Evolutionary conservation across 208 protist species (phyloP), one percentile per base, ranked within the genome.

Genomic region (Hexamita inflata): DNA sequence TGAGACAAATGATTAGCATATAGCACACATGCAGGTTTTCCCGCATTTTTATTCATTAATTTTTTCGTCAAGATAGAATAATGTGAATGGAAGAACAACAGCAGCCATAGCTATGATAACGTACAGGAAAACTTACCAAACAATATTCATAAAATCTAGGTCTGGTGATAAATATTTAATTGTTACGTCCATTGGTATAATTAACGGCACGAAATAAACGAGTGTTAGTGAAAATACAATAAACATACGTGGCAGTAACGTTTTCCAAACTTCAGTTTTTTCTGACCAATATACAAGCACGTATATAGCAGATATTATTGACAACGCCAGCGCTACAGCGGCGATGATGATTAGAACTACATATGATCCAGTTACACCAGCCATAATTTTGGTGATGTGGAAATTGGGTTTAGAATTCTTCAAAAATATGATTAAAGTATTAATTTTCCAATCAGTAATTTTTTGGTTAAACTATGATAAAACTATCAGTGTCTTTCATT

Each of bases 261-360:
- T 30, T 13, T 24, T 34, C 60, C 60, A 66, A 24, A 24, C 34
- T 13, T 66, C 60, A 30, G 15, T 38, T 38, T 15, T 15, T 30
- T 34, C 34, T 15, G 60, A 66, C 60, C 60, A 66, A 34, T 66
- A 66, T 38, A 66, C 24, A 15, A 66, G 30, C 15, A 66, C 34
- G 34, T 66, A 66, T 38, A 66, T 38, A 24, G 60, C 15, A 13
- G 30, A n/a, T n/a, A n/a, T n/a, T n/a, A n/a, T 38, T 15, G 34
- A 15, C 29, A 66, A 15, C 60, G 30, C 60, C 15, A 66, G 15
- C 24, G 60, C 60, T 40, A 34, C 29, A 66, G 60, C 60, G 24
- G 24, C 60, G 24, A 66, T 15, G n/a, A n/a, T n/a, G n/a, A n/a
- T n/a, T n/a, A n/a, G n/a, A n/a, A n/a, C n/a, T n/a, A n/a, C n/a